phyloP scores from a whole-genome alignment of 176 grass and related monocot species.

The Musa schizocarpa region DNA sequence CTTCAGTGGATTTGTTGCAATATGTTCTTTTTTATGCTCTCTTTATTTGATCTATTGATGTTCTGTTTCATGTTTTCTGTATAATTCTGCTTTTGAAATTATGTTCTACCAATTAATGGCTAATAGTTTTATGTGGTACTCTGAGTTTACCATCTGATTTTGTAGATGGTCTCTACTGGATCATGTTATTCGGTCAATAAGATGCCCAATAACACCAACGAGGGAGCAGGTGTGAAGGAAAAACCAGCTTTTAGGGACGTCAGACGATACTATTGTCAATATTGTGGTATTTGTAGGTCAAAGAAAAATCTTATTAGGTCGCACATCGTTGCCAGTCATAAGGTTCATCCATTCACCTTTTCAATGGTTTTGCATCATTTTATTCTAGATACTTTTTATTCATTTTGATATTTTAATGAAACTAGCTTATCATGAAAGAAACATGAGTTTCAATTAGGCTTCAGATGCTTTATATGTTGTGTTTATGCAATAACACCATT shows the following conservation, averaged over 20 bases:
- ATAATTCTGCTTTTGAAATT: not conserved
- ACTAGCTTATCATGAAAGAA: not conserved
- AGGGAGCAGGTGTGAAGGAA: not conserved
- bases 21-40: too few relatives aligned
- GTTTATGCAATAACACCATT: too few relatives aligned
- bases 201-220: not conserved
- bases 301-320: constrained; percentile 49
- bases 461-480: too few relatives aligned
- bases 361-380: not conserved
- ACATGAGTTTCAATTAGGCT: too few relatives aligned
- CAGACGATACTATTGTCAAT: constrained; percentile 52
- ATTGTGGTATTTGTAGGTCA: constrained; percentile 42
- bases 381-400: not conserved
- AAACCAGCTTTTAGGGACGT: constrained; percentile 26
- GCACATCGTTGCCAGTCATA: constrained; percentile 45
- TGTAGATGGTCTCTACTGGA: not conserved
- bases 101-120: not conserved
- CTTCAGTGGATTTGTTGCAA: too few relatives aligned
- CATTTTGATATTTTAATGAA: not conserved
- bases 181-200: not conserved
- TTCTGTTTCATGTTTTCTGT: not conserved
- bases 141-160: not conserved
- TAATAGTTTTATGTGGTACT: not conserved
- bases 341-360: constrained; percentile 18
- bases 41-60: too few relatives aligned